Base-by-base conservation (phyloP, 2,329 filamentous ascomycete genomes). In the Diaporthe australafricana region DNA sequence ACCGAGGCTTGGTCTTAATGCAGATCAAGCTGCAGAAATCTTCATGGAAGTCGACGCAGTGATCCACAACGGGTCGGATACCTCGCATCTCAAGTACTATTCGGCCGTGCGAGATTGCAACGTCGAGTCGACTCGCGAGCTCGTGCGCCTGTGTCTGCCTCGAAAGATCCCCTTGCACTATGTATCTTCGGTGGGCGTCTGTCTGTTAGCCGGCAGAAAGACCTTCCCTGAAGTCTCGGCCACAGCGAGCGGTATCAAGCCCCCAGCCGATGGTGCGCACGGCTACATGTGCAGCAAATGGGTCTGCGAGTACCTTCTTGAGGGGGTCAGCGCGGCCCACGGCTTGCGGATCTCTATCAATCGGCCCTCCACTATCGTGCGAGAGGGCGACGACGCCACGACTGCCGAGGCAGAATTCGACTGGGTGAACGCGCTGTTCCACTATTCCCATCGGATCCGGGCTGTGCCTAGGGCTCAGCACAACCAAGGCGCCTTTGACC, bases 41-140 rank as follows among this genome's bases (percentile, higher is more conserved):
- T 69, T 70, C 25, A 17, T 70, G 6, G 50, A 78, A 7, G 74
- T 75, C 0, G 76, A 81, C 30, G 75, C 79, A 17, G 84, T 92
- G 56, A 85, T 93, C 30, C 91, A 89, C 76, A 82, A 80, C 62
- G 87, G 84, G 7, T 84, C 85, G 14, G 81, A 83, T 32, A 77
- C 78, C n/a, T 82, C 77, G 7, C 84, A 78, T 75, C 68, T 78
- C 73, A 81, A 85, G 32, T 75, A 75, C 0, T 86, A 85, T 73
- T 32, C 74, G 11, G 76, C 78, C 0, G 76, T 86, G 0, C 75
- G 78, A 1, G 60, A 65, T 1, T 65, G 76, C 35, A 86, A 86
- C 70, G 73, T 86, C 2, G 22, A 72, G 0, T 77, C 84, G 0
- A 84, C 82, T 1, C 76, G 77, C 52, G 76, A 80, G 57, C 77